Conservation (phyloP, 2,329 filamentous ascomycete species). For the Aspergillus novoparasiticus region DNA sequence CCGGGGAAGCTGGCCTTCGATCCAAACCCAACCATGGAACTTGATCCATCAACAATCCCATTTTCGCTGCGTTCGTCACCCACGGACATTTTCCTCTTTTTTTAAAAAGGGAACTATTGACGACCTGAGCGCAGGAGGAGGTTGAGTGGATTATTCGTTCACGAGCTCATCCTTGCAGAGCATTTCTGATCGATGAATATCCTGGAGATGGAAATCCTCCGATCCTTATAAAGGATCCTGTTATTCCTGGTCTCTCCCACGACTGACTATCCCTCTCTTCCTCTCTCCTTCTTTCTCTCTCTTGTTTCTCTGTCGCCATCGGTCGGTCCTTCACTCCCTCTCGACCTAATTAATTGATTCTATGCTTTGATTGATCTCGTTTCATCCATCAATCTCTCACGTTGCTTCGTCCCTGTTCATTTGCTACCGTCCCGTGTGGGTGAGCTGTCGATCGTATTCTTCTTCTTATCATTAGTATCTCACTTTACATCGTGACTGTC, state of each 20-base stretch:
- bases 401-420: neutral
- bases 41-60: neutral
- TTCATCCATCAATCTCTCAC: slow-evolving; percentile 1
- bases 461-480: neutral
- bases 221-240: slow-evolving; percentile 5
- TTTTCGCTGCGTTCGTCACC: neutral
- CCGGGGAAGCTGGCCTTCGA: neutral
- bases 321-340: neutral
- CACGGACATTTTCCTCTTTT: too few relatives aligned
- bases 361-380: neutral
- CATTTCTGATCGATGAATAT: slow-evolving; percentile 1
- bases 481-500: neutral
- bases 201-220: slow-evolving; percentile 1
- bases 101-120: neutral
- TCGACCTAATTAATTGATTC: too few relatives aligned
- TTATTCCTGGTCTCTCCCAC: neutral
- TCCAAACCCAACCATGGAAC: neutral
- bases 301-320: too few relatives aligned
- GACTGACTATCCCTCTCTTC: neutral
- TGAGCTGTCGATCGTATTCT: neutral
- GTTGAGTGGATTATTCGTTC: neutral
- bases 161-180: slow-evolving; percentile 3
- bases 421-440: neutral
- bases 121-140: neutral
- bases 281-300: neutral